Evolutionary conservation across 768 basidiomycete species (phyloP), one percentile per base, ranked within the genome.

Genomic region (Tulasnella sp.): DNA sequence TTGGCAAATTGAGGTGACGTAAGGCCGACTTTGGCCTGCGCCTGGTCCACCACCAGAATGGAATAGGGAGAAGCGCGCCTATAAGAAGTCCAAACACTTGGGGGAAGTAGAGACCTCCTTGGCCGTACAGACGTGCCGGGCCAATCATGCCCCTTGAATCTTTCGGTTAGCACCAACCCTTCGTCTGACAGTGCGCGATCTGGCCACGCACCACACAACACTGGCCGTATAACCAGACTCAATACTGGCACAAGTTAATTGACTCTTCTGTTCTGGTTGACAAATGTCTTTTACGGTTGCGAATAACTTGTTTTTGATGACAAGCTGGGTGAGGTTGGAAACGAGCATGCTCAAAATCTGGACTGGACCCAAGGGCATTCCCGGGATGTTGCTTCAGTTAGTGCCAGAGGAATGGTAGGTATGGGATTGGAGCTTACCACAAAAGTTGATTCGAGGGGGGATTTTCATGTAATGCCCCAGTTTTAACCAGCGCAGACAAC

Each of bases 101-200:
- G 0, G 84, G 82, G 73, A 85, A 82, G 80, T 88, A 88, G 9
- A 85, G 51, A 0, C 84, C 70, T 0, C 83, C 84, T 15, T 79
- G 70, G 1, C 84, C 84, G 81, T 87, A 88, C 42, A 85, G 82
- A 0, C 86, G 82, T 18, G 79, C 77, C 0, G 87, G 87, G 20
- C 87, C 87, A 74, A 88, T 85, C 13, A 87, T 79, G 32, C 87
- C 87, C 86, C 86, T 85, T 32, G 32, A 15, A 18, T 18, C 32
- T 29, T 13, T 29, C 26, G 32, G 32, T 67, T 18, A 26, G 44
- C 23, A 67, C 15, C 15, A 48, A 26, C 39, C 32, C 15, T 32
- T 39, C 2, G 48, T 69, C 13, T 42, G 39, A 6, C 15, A 7
- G 46, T 32, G 40, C 48, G 18, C 61, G 9, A 42, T n/a, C 6